These are phyloP conservation scores for Parmelia sp. DNA, from an alignment of 495 filamentous ascomycete species.

Conservation along the genomic window DNA sequence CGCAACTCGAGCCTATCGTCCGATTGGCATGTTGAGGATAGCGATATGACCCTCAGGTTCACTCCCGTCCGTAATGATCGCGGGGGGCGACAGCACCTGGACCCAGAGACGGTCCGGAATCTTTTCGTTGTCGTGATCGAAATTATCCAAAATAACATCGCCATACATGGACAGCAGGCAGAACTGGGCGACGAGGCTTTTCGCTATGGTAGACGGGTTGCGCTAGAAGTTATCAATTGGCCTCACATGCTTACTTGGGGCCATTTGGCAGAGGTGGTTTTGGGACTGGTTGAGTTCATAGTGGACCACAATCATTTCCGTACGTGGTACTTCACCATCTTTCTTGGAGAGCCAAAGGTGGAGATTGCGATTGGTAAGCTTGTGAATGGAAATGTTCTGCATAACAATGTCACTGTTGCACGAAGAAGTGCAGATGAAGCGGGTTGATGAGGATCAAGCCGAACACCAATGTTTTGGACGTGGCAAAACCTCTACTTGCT, in stretches of 20 bases:
- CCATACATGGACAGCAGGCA: background rate
- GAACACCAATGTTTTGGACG: background rate
- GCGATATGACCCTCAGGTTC: background rate
- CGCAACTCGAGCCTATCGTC: background rate
- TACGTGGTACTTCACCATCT: background rate
- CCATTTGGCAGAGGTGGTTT: background rate
- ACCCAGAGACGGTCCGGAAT: background rate
- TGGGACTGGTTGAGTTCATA: constrained; percentile 1
- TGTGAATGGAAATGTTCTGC: background rate
- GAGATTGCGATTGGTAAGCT: background rate
- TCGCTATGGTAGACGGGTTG: background rate
- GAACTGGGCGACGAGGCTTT: background rate
- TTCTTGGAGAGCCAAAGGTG: background rate
- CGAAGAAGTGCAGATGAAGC: background rate
- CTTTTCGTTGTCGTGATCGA: background rate
- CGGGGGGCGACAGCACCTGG: background rate
- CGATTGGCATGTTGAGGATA: background rate
- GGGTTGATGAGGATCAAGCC: background rate
- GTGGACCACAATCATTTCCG: background rate
- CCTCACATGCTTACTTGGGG: background rate
- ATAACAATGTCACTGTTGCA: background rate
- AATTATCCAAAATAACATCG: background rate
- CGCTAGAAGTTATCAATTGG: background rate
- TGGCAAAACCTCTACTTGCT: background rate
- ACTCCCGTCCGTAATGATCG: too few species aligned